A percentile compares a stretch with the other conserved stretches of the same genome.
These are phyloP conservation scores for Neocucurbitaria cava DNA, from an alignment of 2,329 filamentous ascomycete genomes.

Conservation along the genomic window DNA sequence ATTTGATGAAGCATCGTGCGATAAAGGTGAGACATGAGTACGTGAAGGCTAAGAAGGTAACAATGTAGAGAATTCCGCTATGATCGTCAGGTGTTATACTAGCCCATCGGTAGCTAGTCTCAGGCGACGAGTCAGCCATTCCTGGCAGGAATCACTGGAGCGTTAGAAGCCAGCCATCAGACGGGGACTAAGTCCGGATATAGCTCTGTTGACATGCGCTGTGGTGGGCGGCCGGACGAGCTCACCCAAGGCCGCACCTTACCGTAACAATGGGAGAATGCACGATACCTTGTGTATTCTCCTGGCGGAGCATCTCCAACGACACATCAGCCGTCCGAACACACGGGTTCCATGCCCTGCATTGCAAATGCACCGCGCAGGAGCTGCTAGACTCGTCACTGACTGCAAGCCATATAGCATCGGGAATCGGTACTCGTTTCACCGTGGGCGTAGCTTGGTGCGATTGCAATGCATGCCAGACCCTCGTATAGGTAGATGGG, in stretches of 20 bases:
- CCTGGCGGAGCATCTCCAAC: background rate
- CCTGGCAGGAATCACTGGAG: background rate
- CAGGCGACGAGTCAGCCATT: background rate
- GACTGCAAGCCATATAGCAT: background rate
- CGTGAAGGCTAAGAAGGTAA: conserved; percentile 30
- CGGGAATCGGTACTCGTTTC: background rate
- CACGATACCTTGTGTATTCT: background rate
- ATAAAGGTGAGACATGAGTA: conserved; percentile 34
- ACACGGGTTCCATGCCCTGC: background rate
- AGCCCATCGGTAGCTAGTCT: conserved; percentile 26
- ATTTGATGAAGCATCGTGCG: conserved; percentile 33
- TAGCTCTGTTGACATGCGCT: background rate
- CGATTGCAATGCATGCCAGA: background rate
- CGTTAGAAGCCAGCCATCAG: background rate
- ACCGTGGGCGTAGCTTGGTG: background rate
- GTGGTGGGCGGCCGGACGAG: background rate
- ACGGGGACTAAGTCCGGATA: background rate
- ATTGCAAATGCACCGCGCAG: background rate
- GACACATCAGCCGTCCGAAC: background rate
- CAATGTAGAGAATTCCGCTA: conserved; percentile 34
- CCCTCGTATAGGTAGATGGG: background rate
- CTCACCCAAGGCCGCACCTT: background rate
- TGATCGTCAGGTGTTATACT: conserved; percentile 31
- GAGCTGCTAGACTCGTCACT: background rate
- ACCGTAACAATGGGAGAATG: background rate